Evolutionary conservation across 495 filamentous ascomycete genomes (phyloP).

Genomic region (Trypethelium eluteriae): DNA sequence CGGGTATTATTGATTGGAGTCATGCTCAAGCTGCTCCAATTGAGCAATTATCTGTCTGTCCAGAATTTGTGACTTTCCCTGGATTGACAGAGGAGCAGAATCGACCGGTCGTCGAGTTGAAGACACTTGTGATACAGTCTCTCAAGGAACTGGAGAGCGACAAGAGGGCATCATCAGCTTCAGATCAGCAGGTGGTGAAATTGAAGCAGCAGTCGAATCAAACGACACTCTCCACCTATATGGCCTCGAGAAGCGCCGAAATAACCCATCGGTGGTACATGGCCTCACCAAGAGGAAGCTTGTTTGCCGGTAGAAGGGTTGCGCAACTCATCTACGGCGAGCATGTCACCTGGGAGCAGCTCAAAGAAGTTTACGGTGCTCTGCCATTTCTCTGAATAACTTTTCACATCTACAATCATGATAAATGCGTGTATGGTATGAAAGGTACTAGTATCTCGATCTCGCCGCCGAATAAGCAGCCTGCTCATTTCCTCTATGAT

Average conservation of each 20-base stretch:
- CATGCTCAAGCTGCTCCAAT: slow-evolving; percentile 15
- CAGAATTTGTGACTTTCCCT: slow-evolving; percentile 15
- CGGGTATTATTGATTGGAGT: slow-evolving; percentile 20
- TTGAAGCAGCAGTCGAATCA: background rate
- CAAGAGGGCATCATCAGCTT: background rate
- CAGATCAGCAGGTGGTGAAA: background rate
- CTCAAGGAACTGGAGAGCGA: background rate
- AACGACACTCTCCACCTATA: background rate
- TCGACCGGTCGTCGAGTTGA: slow-evolving; percentile 3
- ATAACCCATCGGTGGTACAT: background rate
- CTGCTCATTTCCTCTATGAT: too few relatives aligned
- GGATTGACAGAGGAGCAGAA: slow-evolving; percentile 16
- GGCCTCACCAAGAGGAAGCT: background rate
- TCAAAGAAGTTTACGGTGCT: background rate
- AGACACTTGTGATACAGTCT: slow-evolving; percentile 16
- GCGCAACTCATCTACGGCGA: background rate
- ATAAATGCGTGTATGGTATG: too few relatives aligned
- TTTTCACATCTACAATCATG: too few relatives aligned
- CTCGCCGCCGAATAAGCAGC: too few relatives aligned
- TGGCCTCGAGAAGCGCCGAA: background rate
- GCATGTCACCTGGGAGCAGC: background rate
- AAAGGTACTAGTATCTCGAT: too few relatives aligned
- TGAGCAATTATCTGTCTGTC: slow-evolving; percentile 16
- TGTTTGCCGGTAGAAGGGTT: background rate
- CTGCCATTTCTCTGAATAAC: background rate